Evolutionary conservation across 345 rosid genomes (phyloP).

Genomic region (Gossypium bickii): DNA sequence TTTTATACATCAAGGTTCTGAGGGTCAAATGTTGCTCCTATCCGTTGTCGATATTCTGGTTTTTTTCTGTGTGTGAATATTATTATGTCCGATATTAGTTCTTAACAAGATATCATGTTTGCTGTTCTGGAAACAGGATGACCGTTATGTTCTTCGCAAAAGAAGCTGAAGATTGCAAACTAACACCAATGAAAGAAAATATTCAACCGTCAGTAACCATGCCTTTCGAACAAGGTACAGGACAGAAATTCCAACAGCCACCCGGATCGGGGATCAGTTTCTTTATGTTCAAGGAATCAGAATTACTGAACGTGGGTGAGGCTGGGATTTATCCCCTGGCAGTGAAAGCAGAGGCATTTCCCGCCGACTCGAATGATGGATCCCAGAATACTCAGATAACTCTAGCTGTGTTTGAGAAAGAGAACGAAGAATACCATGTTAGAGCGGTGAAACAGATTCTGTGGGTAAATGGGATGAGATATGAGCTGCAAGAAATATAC

Average conservation of each 20-base stretch:
- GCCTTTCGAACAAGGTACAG: conserved; percentile 66
- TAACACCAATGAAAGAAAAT: conserved; percentile 56
- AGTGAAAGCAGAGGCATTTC: conserved; percentile 67
- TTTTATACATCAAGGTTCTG: neutral
- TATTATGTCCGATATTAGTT: neutral
- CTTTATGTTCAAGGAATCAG: conserved; percentile 52
- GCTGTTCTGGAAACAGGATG: conserved; percentile 42
- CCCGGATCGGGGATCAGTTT: conserved; percentile 72
- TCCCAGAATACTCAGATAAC: conserved; percentile 66
- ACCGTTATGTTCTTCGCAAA: conserved; percentile 71
- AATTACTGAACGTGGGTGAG: conserved; percentile 38
- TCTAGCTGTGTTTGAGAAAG: conserved; percentile 67
- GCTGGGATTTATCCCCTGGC: conserved; percentile 61
- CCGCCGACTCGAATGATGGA: conserved; percentile 33
- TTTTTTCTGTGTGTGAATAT: neutral
- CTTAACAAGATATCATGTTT: neutral
- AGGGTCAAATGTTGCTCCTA: neutral
- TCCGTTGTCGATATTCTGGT: neutral
- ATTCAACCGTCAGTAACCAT: conserved; percentile 48
- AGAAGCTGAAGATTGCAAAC: conserved; percentile 61
- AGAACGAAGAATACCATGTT: conserved; percentile 54
- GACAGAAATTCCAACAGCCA: conserved; percentile 72
- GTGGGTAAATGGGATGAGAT: conserved; percentile 66
- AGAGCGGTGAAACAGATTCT: conserved; percentile 73
- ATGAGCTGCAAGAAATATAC: conserved; percentile 90